Evolutionary conservation across 306 rosid genomes (phyloP), one percentile per base, ranked within the genome.

Genomic region (Vachellia collinsii): DNA sequence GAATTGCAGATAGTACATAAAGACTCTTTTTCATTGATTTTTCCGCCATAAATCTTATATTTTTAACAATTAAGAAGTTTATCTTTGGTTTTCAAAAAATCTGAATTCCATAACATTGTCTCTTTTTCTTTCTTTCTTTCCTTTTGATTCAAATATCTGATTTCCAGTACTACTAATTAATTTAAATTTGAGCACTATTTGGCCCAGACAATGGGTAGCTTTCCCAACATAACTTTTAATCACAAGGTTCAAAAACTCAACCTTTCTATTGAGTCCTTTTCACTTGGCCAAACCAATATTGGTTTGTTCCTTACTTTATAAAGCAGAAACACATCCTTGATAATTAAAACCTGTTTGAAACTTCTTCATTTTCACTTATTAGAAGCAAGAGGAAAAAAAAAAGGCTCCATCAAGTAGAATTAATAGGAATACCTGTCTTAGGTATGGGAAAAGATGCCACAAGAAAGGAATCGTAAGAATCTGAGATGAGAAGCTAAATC

Each of bases 401-500:
- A 70, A 17, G 22, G 70, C 68, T 29, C 71, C 69, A 79, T 63
- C 69, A 75, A 78, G 61, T 50, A 41, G 59, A 72, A 58, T 50
- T 74, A 37, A 63, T 43, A 62, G 29, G 36, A 63, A 77, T 88
- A 94, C 98, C 97, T 91, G 93, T 86, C 86, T 87, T 75, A 92
- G 83, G 85, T 83, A 79, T 11, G 97, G 95, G 83, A 95, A 89
- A 84, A 83, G 82, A 83, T 83, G 87, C 99, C 99, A 95, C 81
- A 92, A 53, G 85, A 90, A 90, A 80, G 98, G 97, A 88, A 95
- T 63, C 9, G 97, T 91, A 79, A 95, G 93, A 87, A 95, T 95
- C 84, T 95, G 99, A 58, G 89, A 85, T 54, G 93, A 90, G 88
- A 95, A 91, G 83, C 97, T 91, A 92, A 90, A 89, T 76, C 79